phyloP scores from a whole-genome alignment of 306 rosid genomes.

The Lathyrus aphaca region DNA sequence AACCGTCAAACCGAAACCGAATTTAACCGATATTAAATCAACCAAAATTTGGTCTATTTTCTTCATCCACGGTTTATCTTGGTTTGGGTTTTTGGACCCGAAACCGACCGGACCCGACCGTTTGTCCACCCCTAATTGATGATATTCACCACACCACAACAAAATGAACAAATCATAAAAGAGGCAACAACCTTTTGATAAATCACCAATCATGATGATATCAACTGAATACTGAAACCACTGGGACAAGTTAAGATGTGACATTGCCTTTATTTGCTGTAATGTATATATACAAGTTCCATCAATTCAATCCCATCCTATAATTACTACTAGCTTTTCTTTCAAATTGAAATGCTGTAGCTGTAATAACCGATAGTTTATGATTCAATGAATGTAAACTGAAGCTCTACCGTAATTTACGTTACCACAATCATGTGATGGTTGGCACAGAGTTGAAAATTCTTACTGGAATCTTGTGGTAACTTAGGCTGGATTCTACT shows the following conservation, averaged over 20 bases:
- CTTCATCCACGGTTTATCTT: rapidly evolving
- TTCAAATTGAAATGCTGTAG: neutral
- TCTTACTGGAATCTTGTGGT: slow-evolving; percentile 17
- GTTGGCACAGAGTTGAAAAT: neutral
- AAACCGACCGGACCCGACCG: too few species aligned
- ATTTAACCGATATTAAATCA: too few species aligned
- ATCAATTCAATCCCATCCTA: slow-evolving; percentile 35
- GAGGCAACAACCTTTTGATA: too few species aligned
- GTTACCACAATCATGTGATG: slow-evolving; percentile 25
- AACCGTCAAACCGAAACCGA: too few species aligned
- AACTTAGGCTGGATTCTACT: slow-evolving; percentile 30
- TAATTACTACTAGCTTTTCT: neutral
- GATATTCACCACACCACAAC: slow-evolving; percentile 17
- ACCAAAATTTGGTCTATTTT: too few species aligned
- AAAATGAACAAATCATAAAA: too few species aligned
- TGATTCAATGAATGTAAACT: slow-evolving; percentile 23
- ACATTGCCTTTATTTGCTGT: slow-evolving; percentile 26
- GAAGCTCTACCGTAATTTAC: slow-evolving; percentile 1
- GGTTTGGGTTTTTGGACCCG: too few species aligned
- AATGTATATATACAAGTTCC: slow-evolving; percentile 20
- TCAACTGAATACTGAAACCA: slow-evolving; percentile 23
- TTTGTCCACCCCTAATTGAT: too few species aligned
- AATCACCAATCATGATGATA: slow-evolving; percentile 41
- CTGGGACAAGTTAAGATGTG: slow-evolving; percentile 34
- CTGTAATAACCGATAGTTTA: neutral